Conservation (phyloP, 371 early-diverging fungal genomes). For the Mucor irregularis region DNA sequence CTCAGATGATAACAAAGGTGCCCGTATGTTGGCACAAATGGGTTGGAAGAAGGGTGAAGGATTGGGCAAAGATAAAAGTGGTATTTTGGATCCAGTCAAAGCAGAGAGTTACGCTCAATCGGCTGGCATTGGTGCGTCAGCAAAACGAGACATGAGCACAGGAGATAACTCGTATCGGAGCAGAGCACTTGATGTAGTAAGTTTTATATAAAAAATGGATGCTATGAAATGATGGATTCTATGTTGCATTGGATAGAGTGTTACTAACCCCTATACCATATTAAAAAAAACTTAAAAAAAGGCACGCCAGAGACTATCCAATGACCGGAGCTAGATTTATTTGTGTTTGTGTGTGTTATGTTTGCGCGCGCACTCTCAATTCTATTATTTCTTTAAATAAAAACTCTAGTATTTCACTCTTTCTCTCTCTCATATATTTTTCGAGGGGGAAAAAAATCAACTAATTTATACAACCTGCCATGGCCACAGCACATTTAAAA, state of each 20-base stretch:
- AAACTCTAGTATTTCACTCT: too few relatives aligned
- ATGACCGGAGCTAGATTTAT: too few relatives aligned
- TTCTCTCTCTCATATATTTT: too few relatives aligned
- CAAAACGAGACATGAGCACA: slow-evolving; percentile 3
- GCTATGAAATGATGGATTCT: not conserved
- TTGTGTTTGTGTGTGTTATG: too few relatives aligned
- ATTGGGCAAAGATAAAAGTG: slow-evolving; percentile 39
- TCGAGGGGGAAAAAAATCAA: too few relatives aligned
- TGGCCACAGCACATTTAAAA: not conserved
- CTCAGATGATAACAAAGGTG: slow-evolving; percentile 43
- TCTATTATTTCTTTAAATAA: too few relatives aligned
- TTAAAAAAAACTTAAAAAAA: not conserved
- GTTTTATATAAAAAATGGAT: not conserved
- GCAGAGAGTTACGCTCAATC: slow-evolving; percentile 43
- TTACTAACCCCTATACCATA: too few relatives aligned
- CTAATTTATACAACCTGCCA: too few relatives aligned
- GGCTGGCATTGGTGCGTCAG: slow-evolving; percentile 31
- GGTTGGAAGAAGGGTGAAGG: slow-evolving; percentile 52
- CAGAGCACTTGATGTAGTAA: slow-evolving; percentile 21
- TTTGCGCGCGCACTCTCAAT: too few relatives aligned
- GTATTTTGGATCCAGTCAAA: slow-evolving; percentile 43
- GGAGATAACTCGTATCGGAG: slow-evolving; percentile 8
- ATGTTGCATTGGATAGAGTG: too few relatives aligned
- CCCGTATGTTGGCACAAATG: slow-evolving; percentile 44
- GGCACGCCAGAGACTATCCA: slow-evolving; percentile 2